Conservation (phyloP, 2,329 filamentous ascomycete species). For the Lecanicillium sp. region DNA sequence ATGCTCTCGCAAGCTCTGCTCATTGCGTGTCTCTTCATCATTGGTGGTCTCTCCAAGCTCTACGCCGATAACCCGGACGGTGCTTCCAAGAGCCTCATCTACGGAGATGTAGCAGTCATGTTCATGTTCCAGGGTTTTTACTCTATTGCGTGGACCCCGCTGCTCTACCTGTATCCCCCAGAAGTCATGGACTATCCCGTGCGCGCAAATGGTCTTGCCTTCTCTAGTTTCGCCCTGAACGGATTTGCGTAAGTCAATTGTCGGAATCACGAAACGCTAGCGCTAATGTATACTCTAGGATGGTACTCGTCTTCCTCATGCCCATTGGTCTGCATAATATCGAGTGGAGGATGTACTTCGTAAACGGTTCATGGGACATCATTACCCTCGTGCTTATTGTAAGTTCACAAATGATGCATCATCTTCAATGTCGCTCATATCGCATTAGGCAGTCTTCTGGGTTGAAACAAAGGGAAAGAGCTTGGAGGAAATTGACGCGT, state of each 20-base stretch:
- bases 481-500: slow-evolving; percentile 33
- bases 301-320: slow-evolving; percentile 14
- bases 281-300: slow-evolving; percentile 3
- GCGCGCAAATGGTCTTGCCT: slow-evolving; percentile 26
- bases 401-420: not conserved
- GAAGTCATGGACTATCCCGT: slow-evolving; percentile 22
- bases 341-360: slow-evolving; percentile 18
- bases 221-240: slow-evolving; percentile 12
- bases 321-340: slow-evolving; percentile 16
- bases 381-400: slow-evolving; percentile 13
- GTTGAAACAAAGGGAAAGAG: slow-evolving; percentile 36
- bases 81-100: slow-evolving; percentile 26
- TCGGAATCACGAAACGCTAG: too few species aligned
- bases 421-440: not conserved
- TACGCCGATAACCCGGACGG: slow-evolving; percentile 20
- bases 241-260: slow-evolving; percentile 7
- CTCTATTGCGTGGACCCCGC: slow-evolving; percentile 19
- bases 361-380: slow-evolving; percentile 18
- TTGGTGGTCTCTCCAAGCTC: slow-evolving; percentile 40
- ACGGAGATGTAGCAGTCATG: slow-evolving; percentile 23
- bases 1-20: slow-evolving; percentile 29
- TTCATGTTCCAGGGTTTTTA: slow-evolving; percentile 22
- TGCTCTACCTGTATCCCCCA: slow-evolving; percentile 17
- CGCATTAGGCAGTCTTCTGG: slow-evolving; percentile 12
- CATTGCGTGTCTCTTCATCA: slow-evolving; percentile 39